Base-by-base conservation (phyloP, 768 basidiomycete species). In the Galerina sulciceps region DNA sequence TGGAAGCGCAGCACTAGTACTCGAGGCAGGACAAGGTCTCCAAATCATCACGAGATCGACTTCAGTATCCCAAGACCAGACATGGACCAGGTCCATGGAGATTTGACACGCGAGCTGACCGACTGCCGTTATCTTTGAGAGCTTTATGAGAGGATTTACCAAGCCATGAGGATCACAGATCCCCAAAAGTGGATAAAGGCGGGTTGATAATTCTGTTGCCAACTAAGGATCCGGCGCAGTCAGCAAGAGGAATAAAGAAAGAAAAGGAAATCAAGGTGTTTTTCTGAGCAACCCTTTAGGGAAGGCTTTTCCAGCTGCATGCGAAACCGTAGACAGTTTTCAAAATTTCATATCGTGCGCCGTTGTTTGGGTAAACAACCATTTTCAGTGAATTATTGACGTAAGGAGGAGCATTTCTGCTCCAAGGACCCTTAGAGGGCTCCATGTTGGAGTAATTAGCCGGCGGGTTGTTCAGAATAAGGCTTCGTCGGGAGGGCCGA, bases 141-240 rank as follows among this genome's bases (percentile, higher is more conserved):
- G 31, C 23, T 43, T 22, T 11, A 4, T 31, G 26, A 8, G 14
- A 3, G 23, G 20, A n/a, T 22, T 11, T 17, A 49, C 40, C 42
- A 22, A 22, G 22, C 61, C 57, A 59, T 37, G 61, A 58, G 61
- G 57, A 50, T 62, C 57, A 35, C 53, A 51, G 48, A 6, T 44
- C 35, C 20, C 48, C 20, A 47, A 31, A 59, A 51, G 34, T 26
- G 46, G 52, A 42, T 58, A 53, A 10, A 40, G 34, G 15, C 44
- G 45, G 20, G 35, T 26, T 55, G 35, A 47, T 44, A 11, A 36
- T 14, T 46, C 20, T 22, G 31, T 45, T 45, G 37, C 54, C 36
- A 22, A 17, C 36, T 10, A 31, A 38, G 22, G 45, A 10, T 23
- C 13, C 4, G 18, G 6, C 22, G n/a, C 35, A 31, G 49, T 51